Percentiles rank a stretch among this genome's conserved stretches.
Evolutionary conservation across 2,329 filamentous ascomycete species (phyloP).

Genomic region (Neodidymelliopsis sp.): DNA sequence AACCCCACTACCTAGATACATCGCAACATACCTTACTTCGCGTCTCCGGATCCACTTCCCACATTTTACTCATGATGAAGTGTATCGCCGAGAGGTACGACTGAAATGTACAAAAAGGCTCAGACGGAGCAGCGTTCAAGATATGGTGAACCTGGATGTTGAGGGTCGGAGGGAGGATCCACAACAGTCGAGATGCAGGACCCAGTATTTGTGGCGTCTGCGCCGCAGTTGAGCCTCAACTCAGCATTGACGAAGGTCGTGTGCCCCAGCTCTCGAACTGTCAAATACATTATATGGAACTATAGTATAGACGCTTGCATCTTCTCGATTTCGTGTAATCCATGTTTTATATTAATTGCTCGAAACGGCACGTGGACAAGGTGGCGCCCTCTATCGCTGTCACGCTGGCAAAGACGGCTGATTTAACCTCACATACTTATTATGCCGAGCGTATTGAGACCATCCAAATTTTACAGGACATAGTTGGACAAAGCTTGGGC

Average conservation of each 20-base stretch:
- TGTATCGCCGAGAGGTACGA: constrained; percentile 3
- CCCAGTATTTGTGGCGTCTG: constrained; percentile 3
- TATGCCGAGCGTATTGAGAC: too few relatives aligned
- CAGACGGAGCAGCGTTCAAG: too few relatives aligned
- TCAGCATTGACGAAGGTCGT: neutral
- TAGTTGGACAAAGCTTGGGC: too few relatives aligned
- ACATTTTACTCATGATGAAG: constrained; percentile 74
- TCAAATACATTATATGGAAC: too few relatives aligned
- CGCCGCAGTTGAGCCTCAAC: constrained; percentile 20
- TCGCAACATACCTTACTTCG: constrained; percentile 77
- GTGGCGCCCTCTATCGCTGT: too few relatives aligned
- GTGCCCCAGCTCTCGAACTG: neutral
- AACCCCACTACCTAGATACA: constrained; percentile 12
- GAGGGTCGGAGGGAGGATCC: constrained; percentile 12
- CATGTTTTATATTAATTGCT: too few relatives aligned
- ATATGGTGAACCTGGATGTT: too few relatives aligned
- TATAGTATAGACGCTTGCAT: too few relatives aligned
- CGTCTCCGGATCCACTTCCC: constrained; percentile 98
- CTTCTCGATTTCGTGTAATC: too few relatives aligned
- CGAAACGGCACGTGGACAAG: too few relatives aligned
- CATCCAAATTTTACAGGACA: neutral
- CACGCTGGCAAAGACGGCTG: too few relatives aligned
- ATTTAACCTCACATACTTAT: too few relatives aligned
- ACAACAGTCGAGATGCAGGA: constrained; percentile 16
- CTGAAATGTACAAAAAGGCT: neutral